phyloP scores from a whole-genome alignment of 176 grass and related monocot species.

The Triticum urartu region DNA sequence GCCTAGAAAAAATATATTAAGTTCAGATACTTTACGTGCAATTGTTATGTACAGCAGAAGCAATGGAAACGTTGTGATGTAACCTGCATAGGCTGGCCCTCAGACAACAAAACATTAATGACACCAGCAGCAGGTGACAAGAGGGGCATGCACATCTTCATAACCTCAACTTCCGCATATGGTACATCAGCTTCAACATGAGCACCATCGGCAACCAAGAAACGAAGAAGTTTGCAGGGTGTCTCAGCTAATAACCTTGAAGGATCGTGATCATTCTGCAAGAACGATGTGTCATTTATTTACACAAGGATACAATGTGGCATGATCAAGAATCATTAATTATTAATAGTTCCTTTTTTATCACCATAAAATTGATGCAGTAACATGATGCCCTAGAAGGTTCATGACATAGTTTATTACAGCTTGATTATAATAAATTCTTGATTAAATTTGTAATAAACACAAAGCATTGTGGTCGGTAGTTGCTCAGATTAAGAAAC shows the following conservation, averaged over 20 bases:
- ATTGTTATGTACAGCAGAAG: conserved; percentile 16
- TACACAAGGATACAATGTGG: background rate
- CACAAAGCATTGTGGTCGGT: background rate
- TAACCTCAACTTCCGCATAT: conserved; percentile 96
- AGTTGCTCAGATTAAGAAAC: background rate
- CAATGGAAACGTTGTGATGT: background rate
- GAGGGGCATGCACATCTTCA: conserved; percentile 99
- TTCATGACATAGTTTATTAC: background rate
- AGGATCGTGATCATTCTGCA: conserved; percentile 98
- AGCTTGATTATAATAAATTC: background rate
- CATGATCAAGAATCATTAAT: background rate
- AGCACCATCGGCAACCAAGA: conserved; percentile 85
- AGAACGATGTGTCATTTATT: conserved; percentile 15
- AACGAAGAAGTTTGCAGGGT: conserved; percentile 97
- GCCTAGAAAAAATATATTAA: conserved; percentile 46
- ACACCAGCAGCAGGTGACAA: conserved; percentile 86
- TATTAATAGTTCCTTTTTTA: background rate
- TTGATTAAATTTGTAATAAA: background rate
- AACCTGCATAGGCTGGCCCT: conserved; percentile 96
- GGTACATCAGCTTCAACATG: conserved; percentile 86
- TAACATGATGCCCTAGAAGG: background rate
- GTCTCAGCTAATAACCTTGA: conserved; percentile 94
- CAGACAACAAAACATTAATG: conserved; percentile 82
- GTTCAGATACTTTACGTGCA: conserved; percentile 13
- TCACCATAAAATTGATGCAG: background rate